Evolutionary conservation across 495 filamentous ascomycete genomes (phyloP).

Genomic region (Lineolata rhizophorae): DNA sequence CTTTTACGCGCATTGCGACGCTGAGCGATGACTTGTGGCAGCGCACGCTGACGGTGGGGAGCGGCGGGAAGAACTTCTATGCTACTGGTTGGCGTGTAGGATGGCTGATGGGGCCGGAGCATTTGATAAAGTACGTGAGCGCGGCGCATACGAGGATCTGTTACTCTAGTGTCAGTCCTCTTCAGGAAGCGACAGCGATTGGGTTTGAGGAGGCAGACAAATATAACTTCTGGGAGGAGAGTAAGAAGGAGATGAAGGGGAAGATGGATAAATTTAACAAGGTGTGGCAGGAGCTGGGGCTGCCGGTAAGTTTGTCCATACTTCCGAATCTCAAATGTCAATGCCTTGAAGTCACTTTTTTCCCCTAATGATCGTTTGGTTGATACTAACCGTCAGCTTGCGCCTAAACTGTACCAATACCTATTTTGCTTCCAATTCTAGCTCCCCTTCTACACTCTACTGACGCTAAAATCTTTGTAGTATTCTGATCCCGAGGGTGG

Average conservation of each 20-base stretch:
- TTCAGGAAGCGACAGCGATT: slow-evolving; percentile 91
- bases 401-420: slow-evolving; percentile 1
- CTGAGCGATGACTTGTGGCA: slow-evolving; percentile 69
- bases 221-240: slow-evolving; percentile 72
- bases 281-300: slow-evolving; percentile 68
- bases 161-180: slow-evolving; percentile 77
- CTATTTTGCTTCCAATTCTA: too few species aligned
- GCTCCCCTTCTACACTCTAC: too few species aligned
- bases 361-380: too few species aligned
- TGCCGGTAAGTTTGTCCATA: slow-evolving; percentile 33
- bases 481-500: slow-evolving; percentile 90
- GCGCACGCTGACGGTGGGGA: slow-evolving; percentile 81
- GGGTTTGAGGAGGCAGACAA: slow-evolving; percentile 80
- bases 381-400: too few species aligned
- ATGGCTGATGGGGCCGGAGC: slow-evolving; percentile 74
- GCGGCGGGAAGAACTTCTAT: slow-evolving; percentile 95
- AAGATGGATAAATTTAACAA: slow-evolving; percentile 77
- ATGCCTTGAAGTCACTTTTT: too few species aligned
- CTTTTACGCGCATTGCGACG: slow-evolving; percentile 80
- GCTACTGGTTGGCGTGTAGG: slow-evolving; percentile 92
- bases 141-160: slow-evolving; percentile 92
- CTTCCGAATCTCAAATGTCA: background rate
- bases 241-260: slow-evolving; percentile 63
- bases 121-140: slow-evolving; percentile 78
- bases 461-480: too few species aligned